Evolutionary conservation across 2,329 filamentous ascomycete species (phyloP).

Genomic region (Fusarium scirpi): DNA sequence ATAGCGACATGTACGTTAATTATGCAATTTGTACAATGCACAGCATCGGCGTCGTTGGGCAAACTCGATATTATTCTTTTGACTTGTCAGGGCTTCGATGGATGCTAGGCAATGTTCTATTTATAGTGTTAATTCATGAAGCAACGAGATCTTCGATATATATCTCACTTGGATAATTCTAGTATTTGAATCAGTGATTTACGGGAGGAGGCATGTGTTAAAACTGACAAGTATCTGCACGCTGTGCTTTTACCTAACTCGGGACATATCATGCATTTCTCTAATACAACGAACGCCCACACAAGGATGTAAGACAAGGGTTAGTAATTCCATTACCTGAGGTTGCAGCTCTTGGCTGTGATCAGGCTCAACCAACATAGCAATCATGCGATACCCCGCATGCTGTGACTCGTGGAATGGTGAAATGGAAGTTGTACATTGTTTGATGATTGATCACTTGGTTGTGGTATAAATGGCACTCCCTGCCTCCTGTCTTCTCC

Average conservation of each 20-base stretch:
- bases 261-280: conserved; percentile 24
- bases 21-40: conserved; percentile 43
- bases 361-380: conserved; percentile 15
- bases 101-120: conserved; percentile 11
- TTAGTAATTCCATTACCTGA: conserved; percentile 44
- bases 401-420: conserved; percentile 18
- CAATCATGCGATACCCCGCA: conserved; percentile 46
- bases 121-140: conserved; percentile 31
- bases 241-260: background rate
- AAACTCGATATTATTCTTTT: conserved; percentile 20
- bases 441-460: conserved; percentile 15
- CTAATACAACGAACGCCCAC: background rate
- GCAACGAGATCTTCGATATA: conserved; percentile 26
- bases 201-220: background rate
- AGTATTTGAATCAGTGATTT: background rate
- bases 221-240: background rate
- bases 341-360: conserved; percentile 43
- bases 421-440: conserved; percentile 7
- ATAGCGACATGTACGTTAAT: conserved; percentile 23
- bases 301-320: conserved; percentile 37
- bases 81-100: conserved; percentile 1
- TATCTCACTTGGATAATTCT: background rate
- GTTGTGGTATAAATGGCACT: conserved; percentile 32
- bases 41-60: conserved; percentile 52
- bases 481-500: background rate